Percentiles rank a stretch among this genome's conserved stretches.
Evolutionary conservation across 2,329 filamentous ascomycete species (phyloP).

Genomic region (Pseudogymnoascus verrucosus): DNA sequence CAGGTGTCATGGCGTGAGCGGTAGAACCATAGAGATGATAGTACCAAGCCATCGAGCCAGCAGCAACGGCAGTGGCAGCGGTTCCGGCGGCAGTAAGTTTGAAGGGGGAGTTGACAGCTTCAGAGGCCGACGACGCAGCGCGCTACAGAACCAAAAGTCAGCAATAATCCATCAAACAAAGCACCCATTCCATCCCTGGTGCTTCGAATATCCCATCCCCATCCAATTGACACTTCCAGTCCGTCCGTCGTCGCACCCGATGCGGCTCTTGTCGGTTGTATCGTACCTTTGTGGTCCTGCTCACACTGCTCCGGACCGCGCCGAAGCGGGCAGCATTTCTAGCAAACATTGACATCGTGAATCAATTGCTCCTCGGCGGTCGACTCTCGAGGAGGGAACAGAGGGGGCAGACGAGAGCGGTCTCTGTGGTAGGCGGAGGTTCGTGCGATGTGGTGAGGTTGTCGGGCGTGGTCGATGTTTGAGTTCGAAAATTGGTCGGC

Average conservation of each 20-base stretch:
- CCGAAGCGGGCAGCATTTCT: slow-evolving; percentile 10
- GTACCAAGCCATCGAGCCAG: slow-evolving; percentile 93
- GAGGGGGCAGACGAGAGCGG: slow-evolving; percentile 8
- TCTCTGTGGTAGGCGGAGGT: background rate
- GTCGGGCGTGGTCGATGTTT: slow-evolving; percentile 8
- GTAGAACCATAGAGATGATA: slow-evolving; percentile 90
- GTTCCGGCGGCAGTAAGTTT: slow-evolving; percentile 79
- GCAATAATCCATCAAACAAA: slow-evolving; percentile 22
- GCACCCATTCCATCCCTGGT: slow-evolving; percentile 19
- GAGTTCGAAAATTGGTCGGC: slow-evolving; percentile 7
- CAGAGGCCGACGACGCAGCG: slow-evolving; percentile 59
- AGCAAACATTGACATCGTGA: slow-evolving; percentile 9
- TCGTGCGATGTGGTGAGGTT: slow-evolving; percentile 8
- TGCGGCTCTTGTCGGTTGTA: slow-evolving; percentile 9
- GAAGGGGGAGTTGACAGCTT: slow-evolving; percentile 65
- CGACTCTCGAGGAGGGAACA: slow-evolving; percentile 6
- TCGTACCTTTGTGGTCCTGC: slow-evolving; percentile 10
- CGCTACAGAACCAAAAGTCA: slow-evolving; percentile 43
- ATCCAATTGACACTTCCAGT: background rate
- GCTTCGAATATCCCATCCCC: background rate
- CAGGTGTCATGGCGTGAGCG: slow-evolving; percentile 81
- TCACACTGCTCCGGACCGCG: slow-evolving; percentile 8
- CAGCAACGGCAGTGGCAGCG: slow-evolving; percentile 76
- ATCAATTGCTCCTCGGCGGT: slow-evolving; percentile 9
- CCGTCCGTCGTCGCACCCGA: slow-evolving; percentile 1